phyloP scores from a whole-genome alignment of 495 filamentous ascomycete genomes.

The Cudoniella acicularis region DNA sequence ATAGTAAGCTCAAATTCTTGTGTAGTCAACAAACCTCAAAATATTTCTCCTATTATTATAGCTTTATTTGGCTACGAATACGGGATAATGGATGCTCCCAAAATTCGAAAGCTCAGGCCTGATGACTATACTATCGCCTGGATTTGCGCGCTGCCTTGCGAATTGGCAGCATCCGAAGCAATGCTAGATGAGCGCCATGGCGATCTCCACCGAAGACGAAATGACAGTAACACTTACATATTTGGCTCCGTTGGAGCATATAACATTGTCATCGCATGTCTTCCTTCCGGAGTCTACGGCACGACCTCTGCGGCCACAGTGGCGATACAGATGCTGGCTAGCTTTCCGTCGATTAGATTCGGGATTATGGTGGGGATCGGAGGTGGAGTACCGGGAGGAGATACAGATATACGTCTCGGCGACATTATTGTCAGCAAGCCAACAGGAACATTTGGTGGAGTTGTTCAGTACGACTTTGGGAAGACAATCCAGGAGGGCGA shows the following conservation, averaged over 20 bases:
- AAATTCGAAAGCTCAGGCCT: too few relatives aligned
- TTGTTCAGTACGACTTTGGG: slow-evolving; percentile 14
- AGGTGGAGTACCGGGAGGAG: neutral
- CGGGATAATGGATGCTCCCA: too few relatives aligned
- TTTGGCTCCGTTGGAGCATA: slow-evolving; percentile 32
- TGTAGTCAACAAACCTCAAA: too few relatives aligned
- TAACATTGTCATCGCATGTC: slow-evolving; percentile 31
- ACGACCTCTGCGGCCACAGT: slow-evolving; percentile 26
- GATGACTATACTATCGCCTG: neutral
- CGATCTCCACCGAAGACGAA: neutral
- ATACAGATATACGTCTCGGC: slow-evolving; percentile 1
- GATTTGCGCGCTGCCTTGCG: neutral
- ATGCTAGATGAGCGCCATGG: neutral
- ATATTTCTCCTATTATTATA: too few relatives aligned
- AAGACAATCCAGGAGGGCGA: neutral
- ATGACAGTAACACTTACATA: slow-evolving; percentile 30
- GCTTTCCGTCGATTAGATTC: slow-evolving; percentile 37
- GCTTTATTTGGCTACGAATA: too few relatives aligned
- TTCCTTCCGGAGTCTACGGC: slow-evolving; percentile 16
- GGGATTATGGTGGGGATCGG: slow-evolving; percentile 41
- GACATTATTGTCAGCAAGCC: slow-evolving; percentile 9
- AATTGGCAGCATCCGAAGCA: neutral
- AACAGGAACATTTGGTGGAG: neutral
- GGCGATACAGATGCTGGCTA: slow-evolving; percentile 21
- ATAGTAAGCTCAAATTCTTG: too few relatives aligned